Evolutionary conservation across 202 grass and related monocot genomes (phyloP).

Genomic region (Elaeis oleifera): DNA sequence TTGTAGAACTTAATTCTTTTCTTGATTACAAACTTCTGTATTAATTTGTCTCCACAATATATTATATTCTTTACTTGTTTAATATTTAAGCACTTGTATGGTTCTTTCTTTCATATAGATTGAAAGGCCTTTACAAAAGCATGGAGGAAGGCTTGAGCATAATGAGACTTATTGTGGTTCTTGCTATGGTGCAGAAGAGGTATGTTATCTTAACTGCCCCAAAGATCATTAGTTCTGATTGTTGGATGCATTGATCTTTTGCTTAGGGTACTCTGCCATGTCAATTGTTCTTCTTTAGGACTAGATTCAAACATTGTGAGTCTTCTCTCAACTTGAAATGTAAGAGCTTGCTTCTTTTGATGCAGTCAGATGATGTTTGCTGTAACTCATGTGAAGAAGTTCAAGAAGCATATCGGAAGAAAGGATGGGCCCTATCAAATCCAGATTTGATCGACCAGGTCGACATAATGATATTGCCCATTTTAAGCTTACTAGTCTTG

Average conservation of each 20-base stretch:
- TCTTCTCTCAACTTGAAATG: slow-evolving; percentile 2
- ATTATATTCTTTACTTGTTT: too few relatives aligned
- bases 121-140: slow-evolving; percentile 89
- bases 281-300: slow-evolving; percentile 1
- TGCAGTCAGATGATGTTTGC: slow-evolving; percentile 83
- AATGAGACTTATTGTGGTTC: slow-evolving; percentile 97
- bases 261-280: background rate
- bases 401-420: slow-evolving; percentile 76
- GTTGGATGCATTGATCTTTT: background rate
- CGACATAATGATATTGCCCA: background rate
- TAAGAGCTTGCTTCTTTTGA: slow-evolving; percentile 21
- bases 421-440: slow-evolving; percentile 75
- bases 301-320: slow-evolving; percentile 7
- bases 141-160: slow-evolving; percentile 91
- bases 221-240: background rate
- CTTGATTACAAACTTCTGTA: slow-evolving; percentile 11
- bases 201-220: slow-evolving; percentile 11
- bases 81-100: too few relatives aligned
- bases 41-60: too few relatives aligned
- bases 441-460: slow-evolving; percentile 88
- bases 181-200: slow-evolving; percentile 85
- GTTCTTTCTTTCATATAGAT: slow-evolving; percentile 36
- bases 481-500: background rate
- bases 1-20: slow-evolving; percentile 5
- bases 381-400: slow-evolving; percentile 98